These are phyloP conservation scores for Rhododendron vialii DNA, from an alignment of 148 eudicot genomes.

Conservation along the genomic window DNA sequence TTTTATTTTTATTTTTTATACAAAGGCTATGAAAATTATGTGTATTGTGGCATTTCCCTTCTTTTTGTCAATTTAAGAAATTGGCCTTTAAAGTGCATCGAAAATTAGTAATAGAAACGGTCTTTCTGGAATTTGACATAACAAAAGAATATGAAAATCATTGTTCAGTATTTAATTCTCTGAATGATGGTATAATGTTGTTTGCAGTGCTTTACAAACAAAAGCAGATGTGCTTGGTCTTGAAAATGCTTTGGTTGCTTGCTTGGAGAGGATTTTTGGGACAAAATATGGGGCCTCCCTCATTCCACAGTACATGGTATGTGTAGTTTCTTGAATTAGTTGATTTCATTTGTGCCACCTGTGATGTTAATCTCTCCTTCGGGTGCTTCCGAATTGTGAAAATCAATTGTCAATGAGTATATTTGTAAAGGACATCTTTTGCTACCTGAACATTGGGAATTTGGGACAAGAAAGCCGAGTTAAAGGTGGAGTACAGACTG, in stretches of 20 bases:
- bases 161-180: background rate
- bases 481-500: background rate
- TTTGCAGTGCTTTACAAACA: conserved; percentile 75
- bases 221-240: conserved; percentile 62
- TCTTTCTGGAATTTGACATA: background rate
- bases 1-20: no score
- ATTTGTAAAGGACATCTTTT: background rate
- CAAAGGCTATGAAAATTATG: background rate
- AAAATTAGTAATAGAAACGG: background rate
- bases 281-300: conserved; percentile 82
- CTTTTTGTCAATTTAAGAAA: background rate
- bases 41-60: background rate
- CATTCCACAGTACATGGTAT: conserved; percentile 82
- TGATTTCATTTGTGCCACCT: background rate
- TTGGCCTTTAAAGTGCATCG: background rate
- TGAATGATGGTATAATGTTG: conserved; percentile 5
- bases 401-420: background rate
- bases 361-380: background rate
- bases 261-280: conserved; percentile 71
- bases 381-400: background rate
- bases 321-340: conserved; percentile 4
- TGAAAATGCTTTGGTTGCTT: conserved; percentile 64
- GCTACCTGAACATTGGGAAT: background rate
- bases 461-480: background rate
- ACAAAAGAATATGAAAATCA: background rate